Conservation (phyloP, 768 basidiomycete species). For the Boletellus sp. region DNA sequence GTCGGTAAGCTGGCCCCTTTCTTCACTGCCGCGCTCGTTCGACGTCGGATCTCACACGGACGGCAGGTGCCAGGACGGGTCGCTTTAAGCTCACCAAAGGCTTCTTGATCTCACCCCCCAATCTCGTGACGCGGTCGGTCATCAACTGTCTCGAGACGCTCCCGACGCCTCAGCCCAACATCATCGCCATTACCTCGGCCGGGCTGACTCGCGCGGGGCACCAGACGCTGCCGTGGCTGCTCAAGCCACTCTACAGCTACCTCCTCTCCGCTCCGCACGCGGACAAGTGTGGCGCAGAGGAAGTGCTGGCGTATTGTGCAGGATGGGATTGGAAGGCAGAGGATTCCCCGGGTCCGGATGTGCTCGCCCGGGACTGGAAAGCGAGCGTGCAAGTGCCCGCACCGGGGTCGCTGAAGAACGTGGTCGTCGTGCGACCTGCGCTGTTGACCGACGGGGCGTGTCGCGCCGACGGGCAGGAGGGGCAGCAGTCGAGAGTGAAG, state of each 20-base stretch:
- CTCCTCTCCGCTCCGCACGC: slow-evolving; percentile 45
- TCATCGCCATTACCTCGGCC: slow-evolving; percentile 51
- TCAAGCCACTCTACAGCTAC: slow-evolving; percentile 48
- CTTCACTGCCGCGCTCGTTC: background rate
- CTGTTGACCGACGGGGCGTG: slow-evolving; percentile 57
- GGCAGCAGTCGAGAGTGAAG: slow-evolving; percentile 11
- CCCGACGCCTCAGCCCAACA: slow-evolving; percentile 43
- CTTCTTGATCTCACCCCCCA: slow-evolving; percentile 42
- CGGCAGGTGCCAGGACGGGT: slow-evolving; percentile 29
- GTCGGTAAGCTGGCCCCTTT: slow-evolving; percentile 50
- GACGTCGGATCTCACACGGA: slow-evolving; percentile 1
- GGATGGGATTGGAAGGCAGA: slow-evolving; percentile 51
- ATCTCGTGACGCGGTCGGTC: slow-evolving; percentile 57
- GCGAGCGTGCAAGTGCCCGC: slow-evolving; percentile 33
- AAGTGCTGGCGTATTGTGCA: slow-evolving; percentile 42
- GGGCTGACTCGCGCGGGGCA: slow-evolving; percentile 50
- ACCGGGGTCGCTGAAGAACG: slow-evolving; percentile 40
- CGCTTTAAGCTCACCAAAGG: slow-evolving; percentile 48
- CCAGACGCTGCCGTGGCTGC: slow-evolving; percentile 40
- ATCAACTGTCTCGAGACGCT: slow-evolving; percentile 55
- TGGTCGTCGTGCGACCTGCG: slow-evolving; percentile 53
- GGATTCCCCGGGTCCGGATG: slow-evolving; percentile 38
- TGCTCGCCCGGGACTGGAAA: slow-evolving; percentile 47
- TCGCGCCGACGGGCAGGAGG: slow-evolving; percentile 14
- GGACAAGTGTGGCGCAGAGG: slow-evolving; percentile 63